These are phyloP conservation scores for Xylaria intraflava DNA, from an alignment of 495 filamentous ascomycete genomes.

Conservation along the genomic window DNA sequence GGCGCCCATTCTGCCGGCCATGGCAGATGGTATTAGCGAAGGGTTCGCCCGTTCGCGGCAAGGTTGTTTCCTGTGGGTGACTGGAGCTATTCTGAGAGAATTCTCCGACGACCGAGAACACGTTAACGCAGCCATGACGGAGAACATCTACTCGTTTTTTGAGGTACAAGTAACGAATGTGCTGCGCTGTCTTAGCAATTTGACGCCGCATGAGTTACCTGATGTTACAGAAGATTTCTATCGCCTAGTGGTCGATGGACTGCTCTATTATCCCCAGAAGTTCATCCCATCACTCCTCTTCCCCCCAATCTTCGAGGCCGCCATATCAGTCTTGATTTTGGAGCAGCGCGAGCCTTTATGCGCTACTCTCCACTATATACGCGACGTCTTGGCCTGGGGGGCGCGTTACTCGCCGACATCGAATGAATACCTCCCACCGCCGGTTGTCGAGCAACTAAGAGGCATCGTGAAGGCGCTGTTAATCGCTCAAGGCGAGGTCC, in stretches of 20 bases:
- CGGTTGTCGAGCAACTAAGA: conserved; percentile 50
- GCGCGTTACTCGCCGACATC: conserved; percentile 61
- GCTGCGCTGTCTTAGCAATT: conserved; percentile 78
- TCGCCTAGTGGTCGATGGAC: conserved; percentile 79
- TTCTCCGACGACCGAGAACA: conserved; percentile 83
- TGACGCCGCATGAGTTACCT: conserved; percentile 79
- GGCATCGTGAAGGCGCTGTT: conserved; percentile 66
- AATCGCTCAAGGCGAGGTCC: conserved; percentile 60
- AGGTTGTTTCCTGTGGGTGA: conserved; percentile 97
- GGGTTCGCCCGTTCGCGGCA: conserved; percentile 83
- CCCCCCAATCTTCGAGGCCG: conserved; percentile 76
- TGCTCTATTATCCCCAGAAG: conserved; percentile 83
- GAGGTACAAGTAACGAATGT: conserved; percentile 85
- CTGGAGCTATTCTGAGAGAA: conserved; percentile 87
- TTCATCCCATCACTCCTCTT: conserved; percentile 72
- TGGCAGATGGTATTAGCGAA: conserved; percentile 78
- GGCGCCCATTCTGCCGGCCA: conserved; percentile 70
- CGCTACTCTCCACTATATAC: conserved; percentile 86
- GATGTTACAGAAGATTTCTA: conserved; percentile 99
- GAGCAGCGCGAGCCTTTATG: conserved; percentile 87
- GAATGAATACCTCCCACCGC: conserved; percentile 55
- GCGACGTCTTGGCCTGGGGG: conserved; percentile 87
- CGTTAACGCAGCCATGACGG: conserved; percentile 76
- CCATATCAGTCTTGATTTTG: conserved; percentile 73
- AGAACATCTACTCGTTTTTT: conserved; percentile 87